Conservation (phyloP, 2,329 filamentous ascomycete genomes). For the Fragosphaeria purpurea region DNA sequence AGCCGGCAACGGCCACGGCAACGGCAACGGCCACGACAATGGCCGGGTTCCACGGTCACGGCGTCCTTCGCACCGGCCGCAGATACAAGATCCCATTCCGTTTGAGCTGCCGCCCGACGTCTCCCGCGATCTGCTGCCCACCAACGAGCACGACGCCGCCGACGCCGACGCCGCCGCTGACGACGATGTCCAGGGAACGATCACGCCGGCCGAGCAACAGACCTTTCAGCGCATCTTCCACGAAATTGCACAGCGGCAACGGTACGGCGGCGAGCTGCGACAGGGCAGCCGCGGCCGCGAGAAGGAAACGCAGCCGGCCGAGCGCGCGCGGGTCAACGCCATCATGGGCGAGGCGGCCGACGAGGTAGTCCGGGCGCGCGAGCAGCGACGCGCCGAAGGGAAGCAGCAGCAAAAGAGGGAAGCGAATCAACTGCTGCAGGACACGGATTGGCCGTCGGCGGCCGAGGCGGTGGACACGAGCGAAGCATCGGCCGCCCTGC, state of each 20-base stretch:
- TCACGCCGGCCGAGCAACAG: conserved; percentile 43
- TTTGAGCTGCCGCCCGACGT: conserved; percentile 37
- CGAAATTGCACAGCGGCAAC: conserved; percentile 34
- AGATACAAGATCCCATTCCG: conserved; percentile 32
- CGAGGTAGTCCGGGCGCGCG: conserved; percentile 1
- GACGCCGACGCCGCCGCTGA: conserved; percentile 4
- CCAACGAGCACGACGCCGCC: conserved; percentile 14
- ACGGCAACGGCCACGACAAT: too few relatives aligned
- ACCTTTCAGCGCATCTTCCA: conserved; percentile 47
- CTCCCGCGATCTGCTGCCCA: conserved; percentile 16
- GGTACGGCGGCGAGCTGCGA: not conserved
- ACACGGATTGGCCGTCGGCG: not conserved
- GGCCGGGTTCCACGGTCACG: not conserved
- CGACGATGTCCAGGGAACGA: conserved; percentile 31
- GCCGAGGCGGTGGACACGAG: not conserved
- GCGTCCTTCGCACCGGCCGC: not conserved
- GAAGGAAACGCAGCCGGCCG: not conserved
- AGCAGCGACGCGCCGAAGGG: conserved; percentile 6
- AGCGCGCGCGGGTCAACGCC: conserved; percentile 6
- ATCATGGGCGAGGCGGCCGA: conserved; percentile 14
- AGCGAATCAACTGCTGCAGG: not conserved
- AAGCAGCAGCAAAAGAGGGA: not conserved
- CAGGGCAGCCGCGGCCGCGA: not conserved
- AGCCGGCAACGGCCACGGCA: not conserved
- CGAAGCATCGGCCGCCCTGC: too few relatives aligned